Base-by-base conservation (phyloP, 2,329 filamentous ascomycete species). In the Didymella lethalis region DNA sequence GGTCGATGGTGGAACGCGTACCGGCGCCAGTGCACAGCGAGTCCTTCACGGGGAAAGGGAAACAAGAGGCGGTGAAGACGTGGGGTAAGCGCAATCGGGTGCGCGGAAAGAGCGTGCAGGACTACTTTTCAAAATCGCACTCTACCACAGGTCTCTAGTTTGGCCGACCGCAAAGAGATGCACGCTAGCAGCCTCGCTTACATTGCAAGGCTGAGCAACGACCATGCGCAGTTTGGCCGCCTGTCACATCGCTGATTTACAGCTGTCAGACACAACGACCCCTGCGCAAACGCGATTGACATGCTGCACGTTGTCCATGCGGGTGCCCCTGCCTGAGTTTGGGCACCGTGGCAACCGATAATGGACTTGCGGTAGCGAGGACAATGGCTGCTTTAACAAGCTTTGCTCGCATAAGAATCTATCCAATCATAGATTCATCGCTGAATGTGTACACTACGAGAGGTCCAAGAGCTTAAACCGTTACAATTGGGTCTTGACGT, bases 61-160 rank as follows among this genome's bases (percentile, higher is more conserved):
- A 54, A 34, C 52, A 43, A 54, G 51, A 54, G 59, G 54, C 59
- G 48, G 48, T 50, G 45, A 50, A 58, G 50, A 55, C 57, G 66
- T 63, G 62, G 63, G 62, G 62, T 54, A 57, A 59, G 62, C 62
- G 59, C 66, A 68, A 66, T 64, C 62, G 55, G 62, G 59, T 54
- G 64, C 62, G 66, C 63, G 59, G 59, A 61, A 64, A 56, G 63
- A 67, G 65, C 53, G 66, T 57, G 54, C 63, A 62, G 58, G 60
- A 59, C 63, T 65, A 56, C 60, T 65, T 48, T 61, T 54, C 26
- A 57, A 58, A 59, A 54, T 54, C 50, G 41, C 32, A 41, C 56
- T 59, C 56, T 46, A 46, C 54, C 50, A 59, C 56, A 45, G 50
- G 46, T 26, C 56, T 59, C 49, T 34, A 59, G 50, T 59, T 54